These are phyloP conservation scores for Fusarium sp. DNA, from an alignment of 2,329 filamentous ascomycete genomes.

Conservation along the genomic window DNA sequence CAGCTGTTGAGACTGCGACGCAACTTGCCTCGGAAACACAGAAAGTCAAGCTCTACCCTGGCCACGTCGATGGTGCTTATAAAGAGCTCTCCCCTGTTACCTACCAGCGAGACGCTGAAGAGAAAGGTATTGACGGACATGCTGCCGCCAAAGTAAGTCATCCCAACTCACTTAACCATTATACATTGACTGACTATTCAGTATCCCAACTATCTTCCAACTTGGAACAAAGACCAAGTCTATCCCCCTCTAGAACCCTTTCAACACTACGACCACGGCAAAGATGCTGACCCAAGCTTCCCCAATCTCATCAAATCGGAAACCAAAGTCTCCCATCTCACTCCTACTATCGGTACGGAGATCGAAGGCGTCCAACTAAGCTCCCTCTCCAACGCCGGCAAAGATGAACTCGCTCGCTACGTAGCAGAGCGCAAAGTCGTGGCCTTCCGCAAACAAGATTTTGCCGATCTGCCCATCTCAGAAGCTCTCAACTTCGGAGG, in stretches of 20 bases:
- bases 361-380: constrained; percentile 77
- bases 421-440: constrained; percentile 83
- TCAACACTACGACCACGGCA: constrained; percentile 79
- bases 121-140: constrained; percentile 35
- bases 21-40: constrained; percentile 15
- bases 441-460: constrained; percentile 80
- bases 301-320: constrained; percentile 71
- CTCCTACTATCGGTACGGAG: constrained; percentile 79
- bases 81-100: constrained; percentile 39
- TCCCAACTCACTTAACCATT: fast-evolving
- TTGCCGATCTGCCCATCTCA: constrained; percentile 74
- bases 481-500: constrained; percentile 75
- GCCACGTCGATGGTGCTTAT: constrained; percentile 42
- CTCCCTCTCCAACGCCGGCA: constrained; percentile 72
- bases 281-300: constrained; percentile 76
- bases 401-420: constrained; percentile 80
- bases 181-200: constrained; percentile 37
- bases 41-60: constrained; percentile 45
- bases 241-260: constrained; percentile 76
- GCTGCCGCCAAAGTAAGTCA: constrained; percentile 39
- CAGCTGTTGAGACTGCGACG: constrained; percentile 39
- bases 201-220: constrained; percentile 79
- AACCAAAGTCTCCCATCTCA: constrained; percentile 69
- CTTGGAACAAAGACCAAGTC: constrained; percentile 72
- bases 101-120: constrained; percentile 39